These are phyloP conservation scores for Tinospora cordifolia DNA, from an alignment of 164 flowering plant genomes.

Conservation along the genomic window DNA sequence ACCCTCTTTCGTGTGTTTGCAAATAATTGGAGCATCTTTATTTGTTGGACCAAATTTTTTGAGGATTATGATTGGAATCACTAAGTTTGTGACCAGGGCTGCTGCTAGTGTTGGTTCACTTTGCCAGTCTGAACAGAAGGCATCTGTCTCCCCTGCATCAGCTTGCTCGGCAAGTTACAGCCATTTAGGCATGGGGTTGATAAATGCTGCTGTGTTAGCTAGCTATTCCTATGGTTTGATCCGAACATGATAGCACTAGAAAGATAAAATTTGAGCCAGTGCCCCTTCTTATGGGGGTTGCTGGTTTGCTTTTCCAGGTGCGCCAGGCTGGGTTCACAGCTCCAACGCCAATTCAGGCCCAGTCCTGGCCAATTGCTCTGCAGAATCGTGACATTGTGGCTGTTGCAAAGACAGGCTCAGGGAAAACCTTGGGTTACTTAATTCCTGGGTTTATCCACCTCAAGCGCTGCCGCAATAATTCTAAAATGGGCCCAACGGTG, in stretches of 20 bases:
- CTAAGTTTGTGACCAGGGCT: constrained; percentile 60
- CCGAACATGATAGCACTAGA: constrained; percentile 17
- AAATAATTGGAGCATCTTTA: constrained; percentile 58
- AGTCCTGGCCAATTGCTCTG: constrained; percentile 87
- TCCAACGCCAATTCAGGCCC: constrained; percentile 95
- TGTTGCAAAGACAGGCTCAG: constrained; percentile 95
- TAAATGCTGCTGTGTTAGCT: constrained; percentile 60
- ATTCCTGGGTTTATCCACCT: constrained; percentile 79
- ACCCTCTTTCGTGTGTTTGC: constrained; percentile 52
- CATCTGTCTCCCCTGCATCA: constrained; percentile 67
- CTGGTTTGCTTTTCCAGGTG: constrained; percentile 57
- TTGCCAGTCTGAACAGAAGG: constrained; percentile 64
- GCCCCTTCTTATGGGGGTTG: constrained; percentile 36
- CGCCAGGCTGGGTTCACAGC: constrained; percentile 70
- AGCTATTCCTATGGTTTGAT: constrained; percentile 23
- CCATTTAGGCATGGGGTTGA: constrained; percentile 42
- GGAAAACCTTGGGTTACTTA: constrained; percentile 84
- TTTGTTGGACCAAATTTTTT: constrained; percentile 52
- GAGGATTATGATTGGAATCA: constrained; percentile 69
- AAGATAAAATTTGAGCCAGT: constrained; percentile 28
- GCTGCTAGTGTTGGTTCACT: constrained; percentile 69
- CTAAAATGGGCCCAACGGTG: constrained; percentile 72
- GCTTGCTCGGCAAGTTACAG: constrained; percentile 70
- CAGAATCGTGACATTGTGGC: constrained; percentile 81
- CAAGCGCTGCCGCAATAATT: constrained; percentile 44